A percentile compares a stretch with the other conserved stretches of the same genome.
Conservation (phyloP, 441 rosid genomes). For the Viola pubescens region DNA sequence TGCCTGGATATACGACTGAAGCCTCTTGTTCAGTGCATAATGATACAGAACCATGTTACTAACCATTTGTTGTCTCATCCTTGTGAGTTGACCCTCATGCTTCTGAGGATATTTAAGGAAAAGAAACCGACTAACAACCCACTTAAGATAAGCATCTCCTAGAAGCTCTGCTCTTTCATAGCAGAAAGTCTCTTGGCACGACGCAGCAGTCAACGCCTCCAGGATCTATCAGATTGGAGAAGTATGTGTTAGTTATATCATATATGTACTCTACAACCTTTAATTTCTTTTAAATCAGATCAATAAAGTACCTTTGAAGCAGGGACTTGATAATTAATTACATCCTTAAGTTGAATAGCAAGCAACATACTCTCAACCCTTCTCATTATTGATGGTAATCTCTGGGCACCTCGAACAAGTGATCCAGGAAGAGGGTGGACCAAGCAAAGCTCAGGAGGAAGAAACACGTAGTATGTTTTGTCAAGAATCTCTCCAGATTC, state of each 20-base stretch:
- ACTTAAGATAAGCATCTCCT: conserved; percentile 98
- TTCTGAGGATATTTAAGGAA: conserved; percentile 97
- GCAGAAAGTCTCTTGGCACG: conserved; percentile 99
- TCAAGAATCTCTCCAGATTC: conserved; percentile 77
- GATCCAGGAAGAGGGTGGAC: conserved; percentile 96
- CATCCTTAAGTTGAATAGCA: conserved; percentile 75
- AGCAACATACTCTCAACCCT: conserved; percentile 99
- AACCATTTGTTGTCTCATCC: conserved; percentile 99
- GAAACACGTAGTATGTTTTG: conserved; percentile 91
- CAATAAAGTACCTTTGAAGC: conserved; percentile 58
- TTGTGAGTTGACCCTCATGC: conserved; percentile 97
- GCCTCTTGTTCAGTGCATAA: conserved; percentile 71
- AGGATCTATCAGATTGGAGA: conserved; percentile 47
- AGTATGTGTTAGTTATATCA: conserved; percentile 9
- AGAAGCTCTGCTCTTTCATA: conserved; percentile 99
- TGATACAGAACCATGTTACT: conserved; percentile 93
- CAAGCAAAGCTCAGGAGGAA: conserved; percentile 92
- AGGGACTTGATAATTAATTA: conserved; percentile 63
- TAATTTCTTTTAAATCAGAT: not conserved
- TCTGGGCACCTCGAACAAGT: conserved; percentile 96
- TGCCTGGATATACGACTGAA: conserved; percentile 94
- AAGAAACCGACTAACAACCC: conserved; percentile 95
- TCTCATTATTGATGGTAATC: conserved; percentile 97
- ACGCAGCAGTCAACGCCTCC: conserved; percentile 98
- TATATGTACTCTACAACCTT: not conserved